Base-by-base conservation (phyloP, 2,329 filamentous ascomycete genomes). In the Epicoccum nigrum region DNA sequence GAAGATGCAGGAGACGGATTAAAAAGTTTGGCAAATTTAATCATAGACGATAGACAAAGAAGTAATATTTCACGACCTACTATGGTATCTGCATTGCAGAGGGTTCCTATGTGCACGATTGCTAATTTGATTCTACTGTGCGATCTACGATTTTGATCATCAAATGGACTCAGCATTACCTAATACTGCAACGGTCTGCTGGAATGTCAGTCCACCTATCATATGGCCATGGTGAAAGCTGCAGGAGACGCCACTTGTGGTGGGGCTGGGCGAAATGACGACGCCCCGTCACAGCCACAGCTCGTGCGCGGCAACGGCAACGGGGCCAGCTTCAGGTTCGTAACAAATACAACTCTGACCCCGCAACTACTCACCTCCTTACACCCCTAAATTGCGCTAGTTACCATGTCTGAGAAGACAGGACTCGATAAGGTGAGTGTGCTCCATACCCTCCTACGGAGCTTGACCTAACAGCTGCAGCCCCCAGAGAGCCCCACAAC, bases 401-500 rank as follows among this genome's bases (percentile, higher is more conserved):
- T 47, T 16, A 47, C 4, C 11, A 52, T 52, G 49, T 52, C 49
- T 7, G 49, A 52, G 43, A 52, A 52, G 32, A 34, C 28, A 47
- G 39, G 32, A 39, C 38, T 60, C 80, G 60, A 74, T 69, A 45
- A 67, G 62, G 32, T 64, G 61, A 35, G 48, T 44, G 45, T 8
- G 34, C 20, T 15, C 16, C 8, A 28, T 12, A 21, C 2, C 8
- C 11, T 23, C 27, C 6, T 21, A 20, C 9, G 16, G 8, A 38
- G 27, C 49, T 28, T 20, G 17, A 43, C 37, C 8, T 52, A 25
- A 52, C 44, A 34, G 8, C 27, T 35, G 44, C 51, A 65, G 60
- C 62, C 57, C 38, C 56, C 60, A 43, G 59, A 59, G 60, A 72
- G 66, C 68, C 74, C 60, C 64, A 83, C 81, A 6, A 83, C 81